Percentiles rank a stretch among this genome's conserved stretches.
phyloP scores from a whole-genome alignment of 2,329 filamentous ascomycete genomes.

The Epichloe glyceriae region DNA sequence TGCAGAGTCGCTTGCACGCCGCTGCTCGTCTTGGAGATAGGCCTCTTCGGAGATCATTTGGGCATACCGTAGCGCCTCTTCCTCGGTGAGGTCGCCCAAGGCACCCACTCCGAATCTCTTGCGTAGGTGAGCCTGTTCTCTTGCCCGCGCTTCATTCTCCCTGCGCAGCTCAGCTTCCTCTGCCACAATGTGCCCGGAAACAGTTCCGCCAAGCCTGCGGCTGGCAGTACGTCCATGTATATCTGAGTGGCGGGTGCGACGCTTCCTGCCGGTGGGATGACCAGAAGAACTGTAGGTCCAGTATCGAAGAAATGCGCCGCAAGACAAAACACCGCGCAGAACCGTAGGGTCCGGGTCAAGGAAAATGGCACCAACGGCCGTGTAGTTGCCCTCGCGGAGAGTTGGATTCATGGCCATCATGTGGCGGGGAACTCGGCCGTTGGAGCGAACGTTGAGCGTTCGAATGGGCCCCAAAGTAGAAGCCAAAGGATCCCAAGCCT shows the following conservation, averaged over 20 bases:
- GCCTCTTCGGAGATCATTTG: constrained; percentile 54
- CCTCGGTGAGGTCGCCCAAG: constrained; percentile 51
- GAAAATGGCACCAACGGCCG: constrained; percentile 69
- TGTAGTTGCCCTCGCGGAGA: constrained; percentile 59
- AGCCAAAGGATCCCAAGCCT: constrained; percentile 91
- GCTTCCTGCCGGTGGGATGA: constrained; percentile 63
- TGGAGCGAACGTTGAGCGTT: constrained; percentile 76
- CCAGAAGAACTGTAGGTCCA: constrained; percentile 87
- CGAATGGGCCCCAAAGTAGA: constrained; percentile 67
- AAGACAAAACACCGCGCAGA: constrained; percentile 73
- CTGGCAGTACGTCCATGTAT: constrained; percentile 36
- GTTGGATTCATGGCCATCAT: constrained; percentile 40
- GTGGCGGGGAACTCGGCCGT: constrained; percentile 68
- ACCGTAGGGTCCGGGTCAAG: constrained; percentile 80
- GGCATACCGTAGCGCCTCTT: constrained; percentile 51
- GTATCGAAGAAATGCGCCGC: constrained; percentile 78
- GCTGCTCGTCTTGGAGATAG: constrained; percentile 42
- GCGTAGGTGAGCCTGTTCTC: constrained; percentile 57
- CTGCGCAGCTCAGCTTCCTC: constrained; percentile 69
- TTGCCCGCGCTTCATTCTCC: constrained; percentile 53
- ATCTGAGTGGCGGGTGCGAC: constrained; percentile 58
- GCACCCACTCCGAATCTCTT: constrained; percentile 71
- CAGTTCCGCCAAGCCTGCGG: constrained; percentile 48
- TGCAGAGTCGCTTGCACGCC: constrained; percentile 38
- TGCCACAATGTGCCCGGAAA: constrained; percentile 74